Base-by-base conservation (phyloP, 2,329 filamentous ascomycete species). In the Orbilia ellipsospora region DNA sequence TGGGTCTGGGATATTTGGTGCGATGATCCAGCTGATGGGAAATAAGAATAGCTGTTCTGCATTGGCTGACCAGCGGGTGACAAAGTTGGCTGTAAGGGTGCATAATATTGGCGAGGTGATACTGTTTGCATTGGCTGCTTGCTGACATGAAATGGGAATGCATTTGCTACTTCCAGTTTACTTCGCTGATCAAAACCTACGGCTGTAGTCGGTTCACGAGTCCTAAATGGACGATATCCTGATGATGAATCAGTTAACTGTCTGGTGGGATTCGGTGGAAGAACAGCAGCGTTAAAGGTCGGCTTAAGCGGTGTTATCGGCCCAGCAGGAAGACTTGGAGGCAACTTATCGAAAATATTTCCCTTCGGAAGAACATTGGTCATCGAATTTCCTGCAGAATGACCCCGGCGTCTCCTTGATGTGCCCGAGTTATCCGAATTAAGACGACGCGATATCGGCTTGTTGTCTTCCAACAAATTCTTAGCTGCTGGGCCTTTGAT, bases 101-200 rank as follows among this genome's bases (percentile, higher is more conserved):
- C 16, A 26, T 74, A 74, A 20, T 68, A 55, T 16, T 31, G 63
- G 6, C 51, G 57, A 56, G 64, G 44, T 20, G 42, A 28, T 8
- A 18, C 36, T 60, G 15, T 48, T n/a, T 48, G 15, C 7, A 48
- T 48, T 15, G 26, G 18, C 16, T 40, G 20, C 7, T 45, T 23
- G 51, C 31, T 50, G 55, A 44, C 12, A n/a, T 68, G 51, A 13
- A 44, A 23, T 2, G 57, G 26, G 28, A 67, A 55, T 16, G 10
- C 23, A 26, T 31, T 60, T 15, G 51, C 15, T 15, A 10, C 8
- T 16, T 63, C 63, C 23, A 20, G 16, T 15, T 42, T 55, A 12
- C 40, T 50, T 61, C 62, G 61, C 23, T 61, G 68, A 15, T 50
- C 45, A 16, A 48, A 52, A 20, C n/a, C 2, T 2, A 26, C 7